Percentiles rank a stretch among this genome's conserved stretches.
Evolutionary conservation across 1,284 basidiomycete genomes (phyloP).

Genomic region (Trametes polyzona): DNA sequence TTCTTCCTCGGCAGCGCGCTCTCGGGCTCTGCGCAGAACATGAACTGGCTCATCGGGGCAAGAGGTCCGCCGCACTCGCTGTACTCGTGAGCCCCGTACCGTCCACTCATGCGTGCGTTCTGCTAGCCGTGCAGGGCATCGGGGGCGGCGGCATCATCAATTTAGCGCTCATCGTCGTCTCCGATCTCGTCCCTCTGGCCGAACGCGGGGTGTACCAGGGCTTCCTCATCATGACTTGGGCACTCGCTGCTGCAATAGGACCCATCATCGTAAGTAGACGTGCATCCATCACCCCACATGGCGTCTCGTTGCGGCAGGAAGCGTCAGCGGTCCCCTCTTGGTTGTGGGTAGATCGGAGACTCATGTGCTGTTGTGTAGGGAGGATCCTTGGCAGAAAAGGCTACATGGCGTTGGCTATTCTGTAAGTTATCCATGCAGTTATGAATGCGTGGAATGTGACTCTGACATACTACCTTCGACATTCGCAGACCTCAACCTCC

Average conservation of each 20-base stretch:
- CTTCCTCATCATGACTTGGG: slow-evolving; percentile 7
- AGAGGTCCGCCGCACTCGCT: not conserved
- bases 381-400: slow-evolving; percentile 25
- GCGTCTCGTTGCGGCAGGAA: not conserved
- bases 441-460: not conserved
- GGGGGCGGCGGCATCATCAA: slow-evolving; percentile 48
- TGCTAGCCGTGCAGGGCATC: slow-evolving; percentile 46
- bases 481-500: slow-evolving; percentile 38
- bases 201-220: slow-evolving; percentile 15
- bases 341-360: too few relatives aligned
- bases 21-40: slow-evolving; percentile 38
- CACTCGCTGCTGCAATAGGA: slow-evolving; percentile 5
- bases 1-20: slow-evolving; percentile 41
- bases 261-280: slow-evolving; percentile 10
- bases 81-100: not conserved
- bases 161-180: slow-evolving; percentile 43
- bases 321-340: not conserved
- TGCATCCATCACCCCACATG: too few relatives aligned
- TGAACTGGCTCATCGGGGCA: slow-evolving; percentile 38
- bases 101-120: not conserved
- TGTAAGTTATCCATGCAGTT: slow-evolving; percentile 25
- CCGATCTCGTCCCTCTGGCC: slow-evolving; percentile 39
- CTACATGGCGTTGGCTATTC: slow-evolving; percentile 33
- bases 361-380: too few relatives aligned
- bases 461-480: not conserved